Evolutionary conservation across 176 grass and related monocot species (phyloP).

Genomic region (Calamus simplicifolius): DNA sequence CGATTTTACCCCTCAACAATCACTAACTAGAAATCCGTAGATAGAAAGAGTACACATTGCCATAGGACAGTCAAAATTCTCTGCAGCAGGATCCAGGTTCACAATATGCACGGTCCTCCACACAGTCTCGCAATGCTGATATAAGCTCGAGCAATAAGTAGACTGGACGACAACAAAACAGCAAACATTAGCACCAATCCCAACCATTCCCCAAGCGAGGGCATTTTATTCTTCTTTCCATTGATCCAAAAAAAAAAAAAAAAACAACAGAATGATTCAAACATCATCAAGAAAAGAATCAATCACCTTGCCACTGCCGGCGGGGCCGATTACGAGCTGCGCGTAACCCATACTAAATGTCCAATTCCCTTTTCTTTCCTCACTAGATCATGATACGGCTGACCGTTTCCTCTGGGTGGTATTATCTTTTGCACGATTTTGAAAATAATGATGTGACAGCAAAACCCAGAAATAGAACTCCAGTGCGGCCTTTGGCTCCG

Average conservation of each 20-base stretch:
- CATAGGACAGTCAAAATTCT: slow-evolving; percentile 77
- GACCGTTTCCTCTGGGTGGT: no score
- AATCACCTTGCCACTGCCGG: slow-evolving; percentile 84
- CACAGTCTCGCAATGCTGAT: slow-evolving; percentile 56
- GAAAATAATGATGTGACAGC: no score
- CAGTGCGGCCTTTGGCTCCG: no score
- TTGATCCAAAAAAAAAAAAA: neutral
- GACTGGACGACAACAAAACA: slow-evolving; percentile 36
- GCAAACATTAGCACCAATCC: neutral
- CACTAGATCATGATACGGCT: no score
- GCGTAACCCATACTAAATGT: slow-evolving; percentile 65
- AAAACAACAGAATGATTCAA: neutral
- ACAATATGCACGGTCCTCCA: slow-evolving; percentile 74
- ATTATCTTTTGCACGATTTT: no score
- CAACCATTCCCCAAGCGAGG: neutral
- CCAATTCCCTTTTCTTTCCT: neutral
- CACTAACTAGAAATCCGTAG: neutral
- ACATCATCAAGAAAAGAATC: neutral
- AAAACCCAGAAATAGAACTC: no score
- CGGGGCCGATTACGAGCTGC: slow-evolving; percentile 91
- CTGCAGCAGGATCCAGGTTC: slow-evolving; percentile 88
- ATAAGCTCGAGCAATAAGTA: slow-evolving; percentile 80
- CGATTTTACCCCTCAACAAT: no score
- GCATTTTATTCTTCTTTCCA: neutral
- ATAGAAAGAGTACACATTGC: slow-evolving; percentile 35